Percentiles rank a stretch among this genome's conserved stretches.
These are phyloP conservation scores for Populus hybrid DNA, from an alignment of 441 rosid species.

Conservation along the genomic window DNA sequence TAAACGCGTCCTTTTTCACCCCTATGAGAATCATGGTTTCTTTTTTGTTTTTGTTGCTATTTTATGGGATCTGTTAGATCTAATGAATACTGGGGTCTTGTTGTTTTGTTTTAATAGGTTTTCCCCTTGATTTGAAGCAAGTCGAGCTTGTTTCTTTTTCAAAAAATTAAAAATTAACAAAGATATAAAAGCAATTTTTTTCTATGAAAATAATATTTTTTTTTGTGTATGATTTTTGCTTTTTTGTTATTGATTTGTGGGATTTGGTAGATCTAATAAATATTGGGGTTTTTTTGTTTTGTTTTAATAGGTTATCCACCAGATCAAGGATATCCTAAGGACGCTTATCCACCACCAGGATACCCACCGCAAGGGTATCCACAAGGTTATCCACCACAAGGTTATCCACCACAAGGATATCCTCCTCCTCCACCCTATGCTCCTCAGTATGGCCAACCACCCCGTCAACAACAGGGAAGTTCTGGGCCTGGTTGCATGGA, in stretches of 20 bases:
- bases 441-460: conserved; percentile 57
- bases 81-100: not conserved
- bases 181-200: too few relatives aligned
- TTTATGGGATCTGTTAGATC: not conserved
- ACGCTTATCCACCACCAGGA: conserved; percentile 86
- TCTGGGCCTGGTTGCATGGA: conserved; percentile 49
- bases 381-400: conserved; percentile 52
- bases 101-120: not conserved
- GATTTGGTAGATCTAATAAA: not conserved
- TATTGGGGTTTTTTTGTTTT: not conserved
- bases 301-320: too few relatives aligned
- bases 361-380: conserved; percentile 83
- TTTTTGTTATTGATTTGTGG: too few relatives aligned
- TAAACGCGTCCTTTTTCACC: not conserved
- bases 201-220: too few relatives aligned
- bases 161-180: too few relatives aligned
- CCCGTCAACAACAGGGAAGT: conserved; percentile 36
- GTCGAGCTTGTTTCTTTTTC: too few relatives aligned
- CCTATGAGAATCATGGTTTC: not conserved
- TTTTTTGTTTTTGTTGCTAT: not conserved
- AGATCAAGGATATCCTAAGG: not conserved
- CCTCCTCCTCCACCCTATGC: conserved; percentile 41
- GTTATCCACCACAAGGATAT: conserved; percentile 47
- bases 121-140: too few relatives aligned
- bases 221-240: too few relatives aligned